A percentile compares a stretch with the other conserved stretches of the same genome.
Evolutionary conservation across 225 moss, liverwort and hornwort species (phyloP).

Genomic region (Asterella californica): DNA sequence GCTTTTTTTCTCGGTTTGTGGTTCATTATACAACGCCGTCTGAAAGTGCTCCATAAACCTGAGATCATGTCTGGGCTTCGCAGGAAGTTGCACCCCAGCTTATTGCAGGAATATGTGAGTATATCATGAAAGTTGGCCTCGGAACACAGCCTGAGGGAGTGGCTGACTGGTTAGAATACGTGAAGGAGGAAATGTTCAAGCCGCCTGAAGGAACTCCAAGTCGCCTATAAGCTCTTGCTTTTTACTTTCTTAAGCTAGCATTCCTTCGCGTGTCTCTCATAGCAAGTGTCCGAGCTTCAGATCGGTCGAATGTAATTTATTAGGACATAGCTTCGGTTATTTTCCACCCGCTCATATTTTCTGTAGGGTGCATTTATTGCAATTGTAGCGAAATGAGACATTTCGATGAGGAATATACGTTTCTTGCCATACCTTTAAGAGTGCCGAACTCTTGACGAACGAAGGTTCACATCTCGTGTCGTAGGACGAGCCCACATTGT

Average conservation of each 20-base stretch:
- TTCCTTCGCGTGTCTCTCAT: not conserved
- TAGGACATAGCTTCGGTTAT: not conserved
- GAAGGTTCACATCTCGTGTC: not conserved
- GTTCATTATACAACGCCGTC: not conserved
- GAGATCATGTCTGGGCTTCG: not conserved
- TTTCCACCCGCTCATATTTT: not conserved
- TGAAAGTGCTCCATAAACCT: not conserved
- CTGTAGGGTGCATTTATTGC: not conserved
- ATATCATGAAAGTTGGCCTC: conserved; percentile 39
- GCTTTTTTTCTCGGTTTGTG: not conserved
- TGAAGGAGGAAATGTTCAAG: conserved; percentile 41
- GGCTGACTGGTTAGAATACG: conserved; percentile 40
- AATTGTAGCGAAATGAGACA: not conserved
- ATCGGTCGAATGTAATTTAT: conserved; percentile 12
- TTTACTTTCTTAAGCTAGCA: not conserved
- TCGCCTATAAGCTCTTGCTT: conserved; percentile 10
- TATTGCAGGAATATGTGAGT: conserved; percentile 42
- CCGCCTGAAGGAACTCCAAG: conserved; percentile 19
- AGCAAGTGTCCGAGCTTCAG: not conserved
- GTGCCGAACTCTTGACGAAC: not conserved
- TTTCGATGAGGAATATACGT: not conserved
- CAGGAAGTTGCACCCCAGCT: conserved; percentile 52
- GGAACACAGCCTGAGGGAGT: conserved; percentile 43
- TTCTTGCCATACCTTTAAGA: not conserved
- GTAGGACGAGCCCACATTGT: not conserved